Evolutionary conservation across 331 rosid genomes (phyloP), one percentile per base, ranked within the genome.

Genomic region (Arachis monticola): DNA sequence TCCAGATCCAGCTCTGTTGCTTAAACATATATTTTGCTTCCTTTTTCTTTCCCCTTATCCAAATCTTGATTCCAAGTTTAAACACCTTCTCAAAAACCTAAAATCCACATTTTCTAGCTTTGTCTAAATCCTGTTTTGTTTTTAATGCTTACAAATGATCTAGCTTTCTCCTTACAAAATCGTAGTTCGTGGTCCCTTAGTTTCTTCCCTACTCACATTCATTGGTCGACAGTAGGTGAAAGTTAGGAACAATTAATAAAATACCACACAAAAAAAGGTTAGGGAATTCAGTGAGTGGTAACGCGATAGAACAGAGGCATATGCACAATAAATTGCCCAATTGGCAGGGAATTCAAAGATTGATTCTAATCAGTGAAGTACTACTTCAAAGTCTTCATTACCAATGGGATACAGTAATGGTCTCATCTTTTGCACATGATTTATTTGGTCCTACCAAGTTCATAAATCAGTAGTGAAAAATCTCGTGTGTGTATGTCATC

Each of bases 1-100:
- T 31, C 80, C 80, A 85, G 93, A 91, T 89, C 94, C 91, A 75
- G 83, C 83, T 78, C 80, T 85, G 81, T 67, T 83, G 88, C 85
- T 81, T 76, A 78, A 82, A 73, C 22, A 82, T 83, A 74, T 56
- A 81, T 81, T 58, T 67, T 57, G 82, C 79, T 71, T 55, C 80
- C 60, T 62, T 73, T 75, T 71, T 68, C 55, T n/a, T 13, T 61
- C 35, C 35, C 83, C 81, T 72, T 67, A 82, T 79, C 87, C 76
- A 62, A 81, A 74, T 74, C 55, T 69, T 69, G 44, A 68, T 75
- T 59, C 10, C 73, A 79, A 73, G 75, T 61, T 52, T 83, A 73
- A 67, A 64, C 70, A 17, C 70, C 78, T 70, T 72, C 35, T 50
- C 1, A 4, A 53, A 35, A 35, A 4, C 13, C 75, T 81, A 13